Base-by-base conservation (phyloP, 2,329 filamentous ascomycete genomes). In the Neonectria neomacrospora region DNA sequence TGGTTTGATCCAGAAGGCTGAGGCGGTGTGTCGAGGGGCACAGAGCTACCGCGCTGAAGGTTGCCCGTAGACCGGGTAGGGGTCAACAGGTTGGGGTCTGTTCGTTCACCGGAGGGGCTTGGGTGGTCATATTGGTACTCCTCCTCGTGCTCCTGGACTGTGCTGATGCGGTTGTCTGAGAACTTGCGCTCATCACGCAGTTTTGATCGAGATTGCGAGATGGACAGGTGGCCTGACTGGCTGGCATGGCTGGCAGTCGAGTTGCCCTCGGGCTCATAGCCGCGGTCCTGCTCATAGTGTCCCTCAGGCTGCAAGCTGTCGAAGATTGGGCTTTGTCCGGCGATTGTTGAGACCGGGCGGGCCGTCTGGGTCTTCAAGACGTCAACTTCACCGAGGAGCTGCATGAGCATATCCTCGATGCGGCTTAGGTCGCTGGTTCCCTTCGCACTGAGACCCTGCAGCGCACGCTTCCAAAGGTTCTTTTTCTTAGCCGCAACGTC, bases 391-490 rank as follows among this genome's bases (percentile, higher is more conserved):
- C 90, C 91, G 20, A 99, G 87, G 22, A 99, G 86, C 75, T 97
- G 94, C 77, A 96, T 92, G 34, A 99, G 86, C 91, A 96, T 95
- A 64, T 93, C 91, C 77, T 96, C 93, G 66, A 97, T 97, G 71
- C 93, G 91, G 67, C 89, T 88, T 54, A 97, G 86, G 71, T 99
- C 96, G 72, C 91, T 95, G 8, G 91, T 90, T 54, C 93, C 95
- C 81, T 96, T 96, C 74, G 91, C 87, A 71, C 93, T 93, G 53
- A 99, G 83, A 3, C 94, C 94, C 76, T 96, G 95, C 53, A 99
- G 83, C n/a, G 96, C 96, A 66, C 95, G 90, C 73, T 91, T 92
- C 81, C 98, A 96, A n/a, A 99, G 87, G 75, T 93, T 97, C 79
- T 93, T 92, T 75, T 93, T 94, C 86, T 97, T 97, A 47, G 86